Conservation (phyloP, 164 flowering plant genomes). For the Liquidambar formosana region DNA sequence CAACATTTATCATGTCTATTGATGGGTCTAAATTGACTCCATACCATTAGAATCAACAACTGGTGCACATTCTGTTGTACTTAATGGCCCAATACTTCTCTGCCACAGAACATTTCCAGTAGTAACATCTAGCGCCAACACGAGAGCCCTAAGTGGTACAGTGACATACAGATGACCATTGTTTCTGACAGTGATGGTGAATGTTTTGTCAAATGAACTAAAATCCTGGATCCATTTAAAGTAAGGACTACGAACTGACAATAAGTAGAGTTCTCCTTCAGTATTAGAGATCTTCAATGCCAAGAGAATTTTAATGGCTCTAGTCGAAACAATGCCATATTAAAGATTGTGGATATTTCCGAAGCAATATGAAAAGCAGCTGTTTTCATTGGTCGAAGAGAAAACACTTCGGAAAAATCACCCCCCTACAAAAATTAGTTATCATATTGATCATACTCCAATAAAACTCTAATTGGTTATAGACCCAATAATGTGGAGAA, state of each 20-base stretch:
- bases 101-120: slow-evolving; percentile 77
- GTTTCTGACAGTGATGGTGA: slow-evolving; percentile 68
- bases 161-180: slow-evolving; percentile 73
- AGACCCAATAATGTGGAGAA: neutral
- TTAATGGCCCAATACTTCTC: slow-evolving; percentile 65
- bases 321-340: neutral
- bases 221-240: slow-evolving; percentile 86
- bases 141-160: slow-evolving; percentile 48
- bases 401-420: no score
- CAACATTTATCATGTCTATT: neutral
- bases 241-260: slow-evolving; percentile 58
- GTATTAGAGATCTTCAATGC: slow-evolving; percentile 63
- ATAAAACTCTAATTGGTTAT: neutral
- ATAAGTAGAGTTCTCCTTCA: slow-evolving; percentile 74
- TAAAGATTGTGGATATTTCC: neutral
- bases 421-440: neutral
- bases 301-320: neutral
- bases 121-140: slow-evolving; percentile 69
- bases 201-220: slow-evolving; percentile 54
- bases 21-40: no score
- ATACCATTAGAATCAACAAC: slow-evolving; percentile 83
- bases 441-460: no score
- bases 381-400: no score
- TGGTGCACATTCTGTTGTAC: slow-evolving; percentile 47
- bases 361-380: neutral